Evolutionary conservation across 2,329 filamentous ascomycete genomes (phyloP), one percentile per base, ranked within the genome.

Genomic region (Fusarium drepaniforme): DNA sequence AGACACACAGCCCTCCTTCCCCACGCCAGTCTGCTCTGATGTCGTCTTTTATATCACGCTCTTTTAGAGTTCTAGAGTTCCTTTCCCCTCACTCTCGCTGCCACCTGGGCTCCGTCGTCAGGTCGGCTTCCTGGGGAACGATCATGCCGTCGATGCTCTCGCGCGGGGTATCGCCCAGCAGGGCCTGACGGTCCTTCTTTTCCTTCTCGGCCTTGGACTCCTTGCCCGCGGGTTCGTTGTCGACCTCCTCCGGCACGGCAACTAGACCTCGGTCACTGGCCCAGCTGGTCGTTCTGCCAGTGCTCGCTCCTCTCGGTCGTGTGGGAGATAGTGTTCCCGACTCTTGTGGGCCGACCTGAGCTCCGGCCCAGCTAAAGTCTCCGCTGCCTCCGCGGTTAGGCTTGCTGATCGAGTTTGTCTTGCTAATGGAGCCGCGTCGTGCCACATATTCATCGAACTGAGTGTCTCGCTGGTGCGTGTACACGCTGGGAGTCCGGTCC

Each of bases 361-460:
- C 66, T 37, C 73, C 75, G 5, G 63, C 42, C 71, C 81, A 81
- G 21, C 80, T 80, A 59, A 82, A 83, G 46, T 84, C 84, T 46
- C 79, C 77, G 49, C 80, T 80, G 4, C 82, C 66, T 2, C 76
- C 80, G 15, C 77, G 77, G 40, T 76, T 76, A 13, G 75, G 71
- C 18, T 75, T 69, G 58, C 46, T 70, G 28, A 72, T 67, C 3
- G 81, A 81, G 64, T 53, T 53, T n/a, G 25, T 30, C 49, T 28
- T 30, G 53, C 53, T 70, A 23, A 72, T 67, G 2, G 81, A 81
- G 65, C 74, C 73, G 13, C 82, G 81, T 11, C 81, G 82, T 28
- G 82, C 82, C 21, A 86, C 75, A 75, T 86, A 88, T 7, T 84
- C 83, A 59, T 88, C 86, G 68, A 87, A 88, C 65, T 85, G 82